Conservation (phyloP, 179 eudicot genomes). For the Sideroxylon spinosum region DNA sequence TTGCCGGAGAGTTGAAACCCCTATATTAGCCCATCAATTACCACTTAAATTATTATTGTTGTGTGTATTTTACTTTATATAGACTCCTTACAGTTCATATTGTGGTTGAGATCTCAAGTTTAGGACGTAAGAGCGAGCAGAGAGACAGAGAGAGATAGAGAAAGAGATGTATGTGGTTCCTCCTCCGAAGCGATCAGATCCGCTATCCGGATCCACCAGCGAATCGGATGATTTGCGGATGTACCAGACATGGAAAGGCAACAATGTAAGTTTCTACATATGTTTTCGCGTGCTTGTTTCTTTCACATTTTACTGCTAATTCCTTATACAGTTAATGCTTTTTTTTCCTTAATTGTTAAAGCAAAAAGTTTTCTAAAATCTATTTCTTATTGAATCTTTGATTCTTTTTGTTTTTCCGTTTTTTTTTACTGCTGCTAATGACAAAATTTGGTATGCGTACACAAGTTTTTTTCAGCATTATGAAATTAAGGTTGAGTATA, state of each 20-base stretch:
- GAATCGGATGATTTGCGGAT: conserved; percentile 54
- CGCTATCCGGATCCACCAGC: conserved; percentile 34
- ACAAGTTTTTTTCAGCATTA: neutral
- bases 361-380: neutral
- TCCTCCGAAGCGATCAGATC: conserved; percentile 71
- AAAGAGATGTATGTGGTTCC: conserved; percentile 77
- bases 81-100: neutral
- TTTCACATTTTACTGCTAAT: neutral
- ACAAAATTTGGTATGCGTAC: neutral
- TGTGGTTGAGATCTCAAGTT: conserved; percentile 17
- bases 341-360: neutral
- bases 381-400: neutral
- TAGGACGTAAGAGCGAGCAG: neutral
- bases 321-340: neutral
- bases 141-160: conserved; percentile 4
- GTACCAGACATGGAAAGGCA: conserved; percentile 89
- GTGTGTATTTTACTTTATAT: conserved; percentile 3
- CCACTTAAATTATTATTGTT: neutral
- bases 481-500: neutral
- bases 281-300: neutral
- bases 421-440: neutral
- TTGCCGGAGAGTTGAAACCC: neutral
- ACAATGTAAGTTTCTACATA: conserved; percentile 54
- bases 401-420: neutral
- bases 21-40: neutral